Conservation (phyloP, 306 rosid species). For the Ceratonia siliqua region DNA sequence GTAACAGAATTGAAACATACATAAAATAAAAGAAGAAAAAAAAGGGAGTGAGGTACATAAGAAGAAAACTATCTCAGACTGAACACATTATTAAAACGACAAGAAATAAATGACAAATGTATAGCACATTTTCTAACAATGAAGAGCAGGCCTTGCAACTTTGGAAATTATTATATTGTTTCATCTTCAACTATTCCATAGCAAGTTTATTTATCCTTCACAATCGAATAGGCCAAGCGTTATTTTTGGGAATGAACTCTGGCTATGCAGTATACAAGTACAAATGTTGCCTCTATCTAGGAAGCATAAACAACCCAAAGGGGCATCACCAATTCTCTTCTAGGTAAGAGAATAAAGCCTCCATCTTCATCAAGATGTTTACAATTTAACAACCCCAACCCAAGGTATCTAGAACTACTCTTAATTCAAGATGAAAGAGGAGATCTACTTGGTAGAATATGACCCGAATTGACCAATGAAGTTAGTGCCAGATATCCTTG, state of each 20-base stretch:
- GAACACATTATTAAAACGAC: not conserved
- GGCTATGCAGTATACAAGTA: not conserved
- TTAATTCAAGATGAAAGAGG: not conserved
- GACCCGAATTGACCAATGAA: not conserved
- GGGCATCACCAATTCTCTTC: not conserved
- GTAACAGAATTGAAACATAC: not conserved
- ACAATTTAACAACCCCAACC: not conserved
- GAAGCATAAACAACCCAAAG: not conserved
- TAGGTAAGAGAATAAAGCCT: not conserved
- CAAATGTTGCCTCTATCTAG: not conserved
- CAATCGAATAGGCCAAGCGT: not conserved
- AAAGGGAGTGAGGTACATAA: slow-evolving; percentile 1
- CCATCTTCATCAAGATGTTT: not conserved
- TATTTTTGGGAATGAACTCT: not conserved
- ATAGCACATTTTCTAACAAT: slow-evolving; percentile 12
- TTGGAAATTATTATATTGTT: not conserved
- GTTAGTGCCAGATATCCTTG: not conserved
- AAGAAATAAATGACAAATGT: not conserved
- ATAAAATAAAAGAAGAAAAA: not conserved
- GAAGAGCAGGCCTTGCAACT: not conserved
- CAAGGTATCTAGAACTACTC: not conserved
- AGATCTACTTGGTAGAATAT: not conserved
- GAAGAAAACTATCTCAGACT: slow-evolving; percentile 19
- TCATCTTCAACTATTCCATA: not conserved
- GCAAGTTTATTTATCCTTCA: not conserved